Base-by-base conservation (phyloP, 1,139 yeast species). In the Saccharomycopsis phalli region DNA sequence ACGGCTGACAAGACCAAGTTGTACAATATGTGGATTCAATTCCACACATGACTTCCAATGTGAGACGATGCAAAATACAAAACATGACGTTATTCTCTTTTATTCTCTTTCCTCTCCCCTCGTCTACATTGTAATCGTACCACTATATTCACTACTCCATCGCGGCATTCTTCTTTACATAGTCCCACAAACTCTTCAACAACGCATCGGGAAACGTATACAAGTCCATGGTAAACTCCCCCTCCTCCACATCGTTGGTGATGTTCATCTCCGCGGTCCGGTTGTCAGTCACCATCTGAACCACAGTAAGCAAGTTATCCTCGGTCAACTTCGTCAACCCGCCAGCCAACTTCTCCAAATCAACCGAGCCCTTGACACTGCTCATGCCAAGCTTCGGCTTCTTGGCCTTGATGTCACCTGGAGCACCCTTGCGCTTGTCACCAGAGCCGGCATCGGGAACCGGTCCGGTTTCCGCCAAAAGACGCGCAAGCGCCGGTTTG, bases 281-380 rank as follows among this genome's bases (percentile, higher is more conserved):
- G 63, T 91, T 91, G 60, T 91, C 97, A 41, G 95, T 87, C 29
- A 91, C 94, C 96, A 91, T 88, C 62, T 91, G 97, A 41, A 91
- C 97, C 39, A 91, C 93, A 29, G 88, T 94, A 45, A 91, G 75
- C 53, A 91, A 69, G 59, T 91, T 97, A 58, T 91, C 97, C 61
- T 91, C 98, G 46, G 71, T 79, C 47, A 91, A 69, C 60, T 84
- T 83, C 45, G 94, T 84, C 53, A 91, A 71, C 2, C 94, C 94
- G 48, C 81, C 83, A 4, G 97, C 95, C 53, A 91, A 71, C 58
- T 81, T 80, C 58, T 91, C 98, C 50, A 91, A 69, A 59, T 91
- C 96, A 37, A 91, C 75, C 35, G 70, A 69, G 11, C 88, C 93
- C 56, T 81, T 81, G 33, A 70, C 61, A 1, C 39, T 34, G 25